These are phyloP conservation scores for Phialemoniopsis sp. DNA, from an alignment of 2,329 filamentous ascomycete species.

Conservation along the genomic window DNA sequence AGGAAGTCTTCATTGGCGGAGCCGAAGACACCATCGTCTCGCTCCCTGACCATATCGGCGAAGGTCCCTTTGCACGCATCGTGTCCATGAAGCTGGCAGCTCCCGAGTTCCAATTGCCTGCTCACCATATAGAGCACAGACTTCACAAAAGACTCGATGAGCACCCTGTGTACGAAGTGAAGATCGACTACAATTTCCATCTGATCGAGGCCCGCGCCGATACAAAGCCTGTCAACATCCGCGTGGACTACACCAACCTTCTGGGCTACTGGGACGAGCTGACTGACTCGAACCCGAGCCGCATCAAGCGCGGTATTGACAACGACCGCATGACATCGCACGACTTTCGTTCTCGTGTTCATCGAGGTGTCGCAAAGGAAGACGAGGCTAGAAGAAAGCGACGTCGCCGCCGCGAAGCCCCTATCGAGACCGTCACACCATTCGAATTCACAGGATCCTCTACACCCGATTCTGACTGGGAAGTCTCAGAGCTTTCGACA, in stretches of 20 bases:
- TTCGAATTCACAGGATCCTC: too few relatives aligned
- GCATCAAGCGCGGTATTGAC: conserved; percentile 3
- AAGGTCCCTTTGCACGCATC: too few relatives aligned
- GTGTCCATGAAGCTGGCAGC: too few relatives aligned
- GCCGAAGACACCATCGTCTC: conserved; percentile 19
- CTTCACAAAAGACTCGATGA: not conserved
- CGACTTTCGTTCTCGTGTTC: not conserved
- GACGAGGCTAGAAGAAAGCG: conserved; percentile 8
- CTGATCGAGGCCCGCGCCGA: conserved; percentile 16
- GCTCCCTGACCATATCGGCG: too few relatives aligned
- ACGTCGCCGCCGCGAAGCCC: conserved; percentile 7
- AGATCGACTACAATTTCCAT: conserved; percentile 25
- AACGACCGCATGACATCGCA: not conserved
- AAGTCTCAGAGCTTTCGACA: too few relatives aligned
- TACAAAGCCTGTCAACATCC: conserved; percentile 18
- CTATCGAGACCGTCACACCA: too few relatives aligned
- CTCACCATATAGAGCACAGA: conserved; percentile 2
- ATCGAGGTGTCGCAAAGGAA: conserved; percentile 1
- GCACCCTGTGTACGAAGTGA: conserved; percentile 19
- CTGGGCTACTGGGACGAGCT: conserved; percentile 21
- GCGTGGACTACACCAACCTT: conserved; percentile 27
- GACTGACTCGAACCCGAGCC: conserved; percentile 7
- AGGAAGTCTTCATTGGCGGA: conserved; percentile 10
- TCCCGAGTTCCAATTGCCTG: conserved; percentile 5
- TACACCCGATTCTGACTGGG: too few relatives aligned